Conservation (phyloP, 805 yeast genomes). For the Saccharomycopsis javanensis region DNA sequence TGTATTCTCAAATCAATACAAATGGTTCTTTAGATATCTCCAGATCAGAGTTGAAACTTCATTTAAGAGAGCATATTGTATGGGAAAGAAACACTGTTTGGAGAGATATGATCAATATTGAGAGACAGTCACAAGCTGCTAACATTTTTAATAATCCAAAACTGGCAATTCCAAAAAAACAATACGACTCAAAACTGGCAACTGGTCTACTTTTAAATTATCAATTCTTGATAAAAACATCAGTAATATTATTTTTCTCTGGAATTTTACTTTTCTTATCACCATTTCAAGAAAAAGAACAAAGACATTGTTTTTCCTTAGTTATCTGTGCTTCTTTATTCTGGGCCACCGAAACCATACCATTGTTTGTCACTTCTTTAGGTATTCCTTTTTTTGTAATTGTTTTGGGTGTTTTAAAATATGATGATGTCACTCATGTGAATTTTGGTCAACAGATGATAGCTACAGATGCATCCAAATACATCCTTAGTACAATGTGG, state of each 20-base stretch:
- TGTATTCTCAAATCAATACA: conserved; percentile 43
- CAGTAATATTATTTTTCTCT: conserved; percentile 11
- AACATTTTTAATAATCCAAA: conserved; percentile 23
- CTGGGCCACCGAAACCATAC: conserved; percentile 96
- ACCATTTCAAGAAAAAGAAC: conserved; percentile 45
- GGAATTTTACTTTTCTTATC: conserved; percentile 37
- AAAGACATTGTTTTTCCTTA: conserved; percentile 76
- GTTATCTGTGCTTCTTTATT: conserved; percentile 71
- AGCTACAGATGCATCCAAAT: conserved; percentile 60
- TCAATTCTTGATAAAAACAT: not conserved
- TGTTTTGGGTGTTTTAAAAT: conserved; percentile 53
- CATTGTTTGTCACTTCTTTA: conserved; percentile 82
- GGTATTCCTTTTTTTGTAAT: conserved; percentile 81
- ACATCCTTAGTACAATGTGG: conserved; percentile 87
- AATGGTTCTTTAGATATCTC: conserved; percentile 35
- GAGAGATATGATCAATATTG: conserved; percentile 91
- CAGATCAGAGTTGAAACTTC: conserved; percentile 37
- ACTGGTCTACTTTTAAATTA: not conserved
- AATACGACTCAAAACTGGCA: conserved; percentile 1
- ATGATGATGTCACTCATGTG: conserved; percentile 26
- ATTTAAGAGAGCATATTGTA: conserved; percentile 77
- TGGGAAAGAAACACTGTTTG: conserved; percentile 98
- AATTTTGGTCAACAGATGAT: conserved; percentile 31
- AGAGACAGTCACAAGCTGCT: conserved; percentile 77
- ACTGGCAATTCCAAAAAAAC: not conserved